A percentile compares a stretch with the other conserved stretches of the same genome.
Conservation (phyloP, 345 rosid genomes). For the Theobroma cacao region DNA sequence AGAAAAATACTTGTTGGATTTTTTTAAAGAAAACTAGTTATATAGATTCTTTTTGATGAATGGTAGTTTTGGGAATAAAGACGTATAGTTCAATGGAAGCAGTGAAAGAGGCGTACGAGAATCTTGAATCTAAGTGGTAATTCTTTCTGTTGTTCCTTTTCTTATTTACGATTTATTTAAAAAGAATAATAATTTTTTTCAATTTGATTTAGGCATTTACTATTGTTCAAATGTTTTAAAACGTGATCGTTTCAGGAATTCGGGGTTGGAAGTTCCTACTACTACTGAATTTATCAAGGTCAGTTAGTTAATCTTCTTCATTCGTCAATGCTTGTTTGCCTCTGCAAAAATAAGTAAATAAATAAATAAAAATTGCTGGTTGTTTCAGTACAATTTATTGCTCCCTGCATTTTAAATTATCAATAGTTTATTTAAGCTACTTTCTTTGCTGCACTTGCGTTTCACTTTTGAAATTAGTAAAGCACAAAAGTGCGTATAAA, state of each 20-base stretch:
- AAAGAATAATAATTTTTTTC: background rate
- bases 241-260: slow-evolving; percentile 50
- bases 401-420: background rate
- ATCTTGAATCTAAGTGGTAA: slow-evolving; percentile 60
- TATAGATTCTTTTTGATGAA: slow-evolving; percentile 5
- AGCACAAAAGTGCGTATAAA: background rate
- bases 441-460: background rate
- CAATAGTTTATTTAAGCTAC: background rate
- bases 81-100: slow-evolving; percentile 51
- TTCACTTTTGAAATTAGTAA: background rate
- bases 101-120: slow-evolving; percentile 68
- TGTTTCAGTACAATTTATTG: background rate
- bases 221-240: background rate
- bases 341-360: background rate
- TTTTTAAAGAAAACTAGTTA: background rate
- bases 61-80: slow-evolving; percentile 60
- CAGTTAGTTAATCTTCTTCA: slow-evolving; percentile 13
- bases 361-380: background rate
- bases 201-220: background rate
- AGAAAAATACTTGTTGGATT: background rate
- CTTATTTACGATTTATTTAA: background rate
- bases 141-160: background rate
- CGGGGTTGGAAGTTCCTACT: slow-evolving; percentile 39
- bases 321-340: background rate
- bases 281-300: slow-evolving; percentile 67